Conservation (phyloP, 2,329 filamentous ascomycete genomes). For the Xylariaceae sp. region DNA sequence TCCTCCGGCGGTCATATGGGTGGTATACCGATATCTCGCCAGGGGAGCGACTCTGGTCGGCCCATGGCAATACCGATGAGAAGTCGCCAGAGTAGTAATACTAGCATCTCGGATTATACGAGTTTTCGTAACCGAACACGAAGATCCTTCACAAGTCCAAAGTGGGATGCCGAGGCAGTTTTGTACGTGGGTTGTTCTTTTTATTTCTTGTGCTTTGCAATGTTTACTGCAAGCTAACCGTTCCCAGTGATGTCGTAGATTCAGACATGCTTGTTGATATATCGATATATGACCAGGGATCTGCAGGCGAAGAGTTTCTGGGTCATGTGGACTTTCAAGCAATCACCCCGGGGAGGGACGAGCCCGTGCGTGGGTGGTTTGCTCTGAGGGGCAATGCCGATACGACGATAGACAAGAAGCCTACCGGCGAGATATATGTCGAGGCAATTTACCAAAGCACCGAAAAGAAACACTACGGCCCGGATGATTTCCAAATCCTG, state of each 20-base stretch:
- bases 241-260: slow-evolving; percentile 79
- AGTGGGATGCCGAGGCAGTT: slow-evolving; percentile 91
- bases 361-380: slow-evolving; percentile 80
- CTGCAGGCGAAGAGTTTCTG: slow-evolving; percentile 81
- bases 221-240: slow-evolving; percentile 16
- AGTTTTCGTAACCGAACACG: slow-evolving; percentile 55
- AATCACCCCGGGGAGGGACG: slow-evolving; percentile 60
- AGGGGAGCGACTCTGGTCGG: slow-evolving; percentile 75
- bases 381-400: slow-evolving; percentile 71
- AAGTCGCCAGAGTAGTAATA: slow-evolving; percentile 94
- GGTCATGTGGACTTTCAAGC: slow-evolving; percentile 81
- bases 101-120: slow-evolving; percentile 67
- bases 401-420: slow-evolving; percentile 64
- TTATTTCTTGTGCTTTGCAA: background rate
- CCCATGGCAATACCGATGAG: slow-evolving; percentile 96
- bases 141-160: slow-evolving; percentile 70
- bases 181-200: slow-evolving; percentile 69
- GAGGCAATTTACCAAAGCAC: slow-evolving; percentile 81
- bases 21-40: slow-evolving; percentile 60
- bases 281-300: slow-evolving; percentile 82
- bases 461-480: slow-evolving; percentile 87
- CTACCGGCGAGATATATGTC: slow-evolving; percentile 84
- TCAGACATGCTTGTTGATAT: slow-evolving; percentile 87
- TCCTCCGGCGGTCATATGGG: slow-evolving; percentile 45
- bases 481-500: slow-evolving; percentile 91